Conservation (phyloP, 1,139 yeast genomes). For the Debaryomycetaceae sp. region DNA sequence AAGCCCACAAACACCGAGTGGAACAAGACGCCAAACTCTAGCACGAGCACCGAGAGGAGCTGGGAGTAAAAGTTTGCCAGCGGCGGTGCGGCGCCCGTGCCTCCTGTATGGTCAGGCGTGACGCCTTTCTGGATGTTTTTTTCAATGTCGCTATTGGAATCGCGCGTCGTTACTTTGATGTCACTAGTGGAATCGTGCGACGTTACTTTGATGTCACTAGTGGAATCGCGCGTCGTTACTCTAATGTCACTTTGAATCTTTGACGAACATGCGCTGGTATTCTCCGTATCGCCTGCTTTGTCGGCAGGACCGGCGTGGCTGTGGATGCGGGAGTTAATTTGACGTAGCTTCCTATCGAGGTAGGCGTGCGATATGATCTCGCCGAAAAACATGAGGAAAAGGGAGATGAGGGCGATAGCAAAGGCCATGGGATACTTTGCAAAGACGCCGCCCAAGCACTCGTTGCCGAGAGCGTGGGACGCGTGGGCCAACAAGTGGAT, state of each 20-base stretch:
- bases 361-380: slow-evolving; percentile 1
- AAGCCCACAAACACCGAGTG: slow-evolving; percentile 17
- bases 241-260: too few species aligned
- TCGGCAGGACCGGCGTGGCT: background rate
- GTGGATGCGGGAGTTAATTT: too few species aligned
- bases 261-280: too few species aligned
- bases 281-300: slow-evolving; percentile 2
- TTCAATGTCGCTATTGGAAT: slow-evolving; percentile 3
- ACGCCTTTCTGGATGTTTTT: slow-evolving; percentile 1
- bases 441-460: slow-evolving; percentile 6
- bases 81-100: too few species aligned
- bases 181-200: too few species aligned
- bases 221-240: too few species aligned
- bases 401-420: slow-evolving; percentile 4
- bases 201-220: slow-evolving; percentile 9
- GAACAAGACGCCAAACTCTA: slow-evolving; percentile 17
- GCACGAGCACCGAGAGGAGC: slow-evolving; percentile 2
- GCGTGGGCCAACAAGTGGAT: slow-evolving; percentile 11
- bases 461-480: slow-evolving; percentile 1
- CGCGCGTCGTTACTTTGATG: too few species aligned
- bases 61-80: slow-evolving; percentile 1
- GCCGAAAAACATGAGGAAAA: slow-evolving; percentile 1
- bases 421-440: slow-evolving; percentile 5
- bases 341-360: too few species aligned
- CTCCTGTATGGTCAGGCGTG: too few species aligned